These are phyloP conservation scores for Pleurotus platypus DNA, from an alignment of 768 basidiomycete species.

Conservation along the genomic window DNA sequence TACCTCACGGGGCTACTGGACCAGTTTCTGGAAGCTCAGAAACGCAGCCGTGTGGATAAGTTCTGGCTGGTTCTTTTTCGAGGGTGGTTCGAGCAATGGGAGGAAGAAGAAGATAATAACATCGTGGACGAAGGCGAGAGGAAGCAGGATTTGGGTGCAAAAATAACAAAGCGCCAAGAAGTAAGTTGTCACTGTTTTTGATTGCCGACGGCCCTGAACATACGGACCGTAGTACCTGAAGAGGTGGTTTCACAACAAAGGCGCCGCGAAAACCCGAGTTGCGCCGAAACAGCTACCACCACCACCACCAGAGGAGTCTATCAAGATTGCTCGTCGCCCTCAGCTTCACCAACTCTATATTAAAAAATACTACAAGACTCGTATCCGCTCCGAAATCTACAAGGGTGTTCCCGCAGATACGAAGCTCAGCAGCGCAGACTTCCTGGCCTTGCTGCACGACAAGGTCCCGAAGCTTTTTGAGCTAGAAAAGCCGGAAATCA, in stretches of 20 bases:
- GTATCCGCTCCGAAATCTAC: background rate
- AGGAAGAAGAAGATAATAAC: background rate
- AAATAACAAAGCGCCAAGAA: background rate
- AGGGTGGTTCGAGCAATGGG: background rate
- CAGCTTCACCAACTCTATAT: background rate
- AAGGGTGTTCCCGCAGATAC: background rate
- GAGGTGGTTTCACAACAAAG: background rate
- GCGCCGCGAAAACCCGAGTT: background rate
- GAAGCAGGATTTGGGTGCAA: background rate
- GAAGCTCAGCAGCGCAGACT: too few relatives aligned
- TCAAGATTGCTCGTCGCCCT: background rate
- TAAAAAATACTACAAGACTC: background rate
- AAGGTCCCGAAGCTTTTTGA: too few relatives aligned
- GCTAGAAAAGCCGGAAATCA: too few relatives aligned
- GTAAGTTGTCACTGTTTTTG: background rate
- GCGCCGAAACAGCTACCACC: background rate
- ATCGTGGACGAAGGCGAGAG: background rate
- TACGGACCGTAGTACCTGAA: background rate
- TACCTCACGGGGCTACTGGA: background rate
- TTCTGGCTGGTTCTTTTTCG: background rate
- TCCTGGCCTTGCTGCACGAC: too few relatives aligned
- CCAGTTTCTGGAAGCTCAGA: background rate
- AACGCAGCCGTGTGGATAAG: background rate
- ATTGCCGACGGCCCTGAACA: background rate
- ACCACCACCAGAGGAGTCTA: background rate